Percentiles rank a stretch among this genome's conserved stretches.
Evolutionary conservation across 768 basidiomycete genomes (phyloP).

Genomic region (Boletus subparvulus): DNA sequence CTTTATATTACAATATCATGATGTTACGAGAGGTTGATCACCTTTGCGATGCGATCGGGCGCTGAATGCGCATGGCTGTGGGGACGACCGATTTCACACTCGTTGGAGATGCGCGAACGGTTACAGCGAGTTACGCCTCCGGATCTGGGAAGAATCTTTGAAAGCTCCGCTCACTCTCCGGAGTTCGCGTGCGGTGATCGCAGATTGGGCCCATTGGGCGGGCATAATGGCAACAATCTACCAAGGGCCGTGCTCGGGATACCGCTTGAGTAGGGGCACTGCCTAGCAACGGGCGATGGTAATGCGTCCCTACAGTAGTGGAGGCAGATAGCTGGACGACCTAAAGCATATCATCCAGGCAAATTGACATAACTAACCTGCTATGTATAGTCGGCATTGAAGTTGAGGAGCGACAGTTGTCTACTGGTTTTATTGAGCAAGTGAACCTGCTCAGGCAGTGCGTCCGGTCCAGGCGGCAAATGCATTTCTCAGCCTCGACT

Average conservation of each 20-base stretch:
- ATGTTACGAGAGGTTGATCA: background rate
- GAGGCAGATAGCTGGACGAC: background rate
- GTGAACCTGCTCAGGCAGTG: too few relatives aligned
- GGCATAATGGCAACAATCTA: background rate
- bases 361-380: too few relatives aligned
- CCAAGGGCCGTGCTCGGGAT: background rate
- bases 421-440: too few relatives aligned
- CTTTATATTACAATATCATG: slow-evolving; percentile 17
- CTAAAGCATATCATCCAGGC: background rate
- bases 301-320: background rate
- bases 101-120: background rate
- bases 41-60: background rate
- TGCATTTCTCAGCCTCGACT: too few relatives aligned
- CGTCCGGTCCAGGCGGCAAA: too few relatives aligned
- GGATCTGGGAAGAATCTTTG: background rate
- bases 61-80: background rate
- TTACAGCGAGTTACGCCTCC: background rate
- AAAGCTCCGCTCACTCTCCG: too few relatives aligned
- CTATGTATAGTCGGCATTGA: too few relatives aligned
- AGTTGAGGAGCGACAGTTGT: too few relatives aligned
- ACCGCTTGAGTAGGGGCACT: background rate
- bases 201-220: slow-evolving; percentile 6
- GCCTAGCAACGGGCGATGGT: slow-evolving; percentile 1
- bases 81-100: background rate
- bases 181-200: slow-evolving; percentile 7